Evolutionary conservation across 2,329 filamentous ascomycete genomes (phyloP).

Genomic region (Arthroderma uncinatum): DNA sequence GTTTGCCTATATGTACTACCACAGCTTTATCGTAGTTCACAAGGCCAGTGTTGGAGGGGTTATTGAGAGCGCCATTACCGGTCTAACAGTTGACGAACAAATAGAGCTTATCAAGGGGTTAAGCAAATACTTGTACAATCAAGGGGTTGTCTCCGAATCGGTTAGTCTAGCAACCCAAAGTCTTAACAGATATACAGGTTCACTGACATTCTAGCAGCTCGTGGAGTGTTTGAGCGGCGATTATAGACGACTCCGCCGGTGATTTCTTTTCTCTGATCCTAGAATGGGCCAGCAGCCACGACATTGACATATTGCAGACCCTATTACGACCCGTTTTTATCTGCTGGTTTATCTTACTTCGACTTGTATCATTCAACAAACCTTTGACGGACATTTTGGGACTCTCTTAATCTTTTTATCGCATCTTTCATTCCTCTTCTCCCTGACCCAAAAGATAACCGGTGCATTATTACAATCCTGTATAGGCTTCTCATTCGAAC

Average conservation of each 20-base stretch:
- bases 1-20: conserved; percentile 97
- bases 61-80: conserved; percentile 82
- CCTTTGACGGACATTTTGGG: neutral
- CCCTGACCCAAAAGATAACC: neutral
- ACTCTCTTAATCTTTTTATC: neutral
- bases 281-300: neutral
- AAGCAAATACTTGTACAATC: conserved; percentile 53
- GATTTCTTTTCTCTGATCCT: conserved; percentile 1
- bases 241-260: conserved; percentile 21
- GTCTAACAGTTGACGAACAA: conserved; percentile 79
- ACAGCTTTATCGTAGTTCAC: conserved; percentile 87
- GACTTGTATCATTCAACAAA: conserved; percentile 1
- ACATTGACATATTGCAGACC: neutral
- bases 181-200: neutral
- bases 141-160: conserved; percentile 46
- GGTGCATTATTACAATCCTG: conserved; percentile 6
- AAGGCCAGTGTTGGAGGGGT: conserved; percentile 76
- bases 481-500: conserved; percentile 5
- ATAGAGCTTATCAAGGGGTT: conserved; percentile 60
- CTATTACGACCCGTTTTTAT: neutral
- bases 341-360: neutral
- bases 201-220: conserved; percentile 22
- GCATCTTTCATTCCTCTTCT: neutral
- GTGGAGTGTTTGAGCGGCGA: conserved; percentile 29
- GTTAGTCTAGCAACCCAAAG: conserved; percentile 27